Conservation (phyloP, 1,139 yeast genomes). For the Kodamaea alishanica region DNA sequence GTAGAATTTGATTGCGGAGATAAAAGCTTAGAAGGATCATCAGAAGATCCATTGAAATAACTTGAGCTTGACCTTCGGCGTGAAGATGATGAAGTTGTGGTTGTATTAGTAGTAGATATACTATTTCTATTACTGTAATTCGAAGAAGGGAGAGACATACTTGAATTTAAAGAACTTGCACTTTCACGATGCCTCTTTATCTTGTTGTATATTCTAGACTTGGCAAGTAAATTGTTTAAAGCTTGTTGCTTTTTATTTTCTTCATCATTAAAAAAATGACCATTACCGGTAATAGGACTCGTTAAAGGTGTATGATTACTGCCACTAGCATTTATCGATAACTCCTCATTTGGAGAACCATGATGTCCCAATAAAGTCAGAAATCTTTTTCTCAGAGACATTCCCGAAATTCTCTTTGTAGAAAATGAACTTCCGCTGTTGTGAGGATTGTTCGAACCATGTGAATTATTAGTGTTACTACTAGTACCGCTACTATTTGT, state of each 20-base stretch:
- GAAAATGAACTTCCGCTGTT: not conserved
- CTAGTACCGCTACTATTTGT: conserved; percentile 1
- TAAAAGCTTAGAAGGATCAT: conserved; percentile 7
- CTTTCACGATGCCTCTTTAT: conserved; percentile 40
- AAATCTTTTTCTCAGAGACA: conserved; percentile 23
- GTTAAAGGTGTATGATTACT: not conserved
- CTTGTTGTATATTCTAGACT: conserved; percentile 37
- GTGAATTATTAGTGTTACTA: conserved; percentile 1
- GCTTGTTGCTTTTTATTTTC: conserved; percentile 26
- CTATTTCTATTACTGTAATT: conserved; percentile 24
- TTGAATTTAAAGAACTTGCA: conserved; percentile 30
- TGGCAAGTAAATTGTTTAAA: conserved; percentile 32
- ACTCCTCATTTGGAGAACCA: conserved; percentile 3
- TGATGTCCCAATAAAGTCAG: conserved; percentile 23
- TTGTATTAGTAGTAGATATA: conserved; percentile 23
- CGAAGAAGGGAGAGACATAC: conserved; percentile 19
- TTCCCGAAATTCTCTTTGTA: conserved; percentile 13
- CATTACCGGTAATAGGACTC: conserved; percentile 2
- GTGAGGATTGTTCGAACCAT: not conserved
- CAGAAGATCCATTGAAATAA: conserved; percentile 15
- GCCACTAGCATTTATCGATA: not conserved
- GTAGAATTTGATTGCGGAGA: conserved; percentile 4
- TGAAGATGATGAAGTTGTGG: conserved; percentile 19
- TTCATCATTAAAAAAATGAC: conserved; percentile 11
- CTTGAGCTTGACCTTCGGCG: conserved; percentile 26